These are phyloP conservation scores for Mycena maculata DNA, from an alignment of 768 basidiomycete genomes.

Conservation along the genomic window DNA sequence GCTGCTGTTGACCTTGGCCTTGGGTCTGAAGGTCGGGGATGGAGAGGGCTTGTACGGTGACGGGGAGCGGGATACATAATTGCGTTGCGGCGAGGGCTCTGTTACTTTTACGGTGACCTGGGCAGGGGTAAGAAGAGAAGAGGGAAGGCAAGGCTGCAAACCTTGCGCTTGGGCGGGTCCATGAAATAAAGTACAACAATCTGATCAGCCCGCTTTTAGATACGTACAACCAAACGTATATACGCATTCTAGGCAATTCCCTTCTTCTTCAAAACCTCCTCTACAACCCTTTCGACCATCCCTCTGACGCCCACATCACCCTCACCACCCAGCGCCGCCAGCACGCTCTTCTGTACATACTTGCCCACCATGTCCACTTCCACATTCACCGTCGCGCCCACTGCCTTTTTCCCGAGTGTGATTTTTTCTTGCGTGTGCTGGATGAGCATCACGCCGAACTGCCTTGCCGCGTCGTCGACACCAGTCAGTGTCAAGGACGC, in stretches of 20 bases:
- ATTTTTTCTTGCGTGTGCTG: constrained; percentile 93
- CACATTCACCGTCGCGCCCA: constrained; percentile 90
- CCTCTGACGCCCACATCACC: constrained; percentile 59
- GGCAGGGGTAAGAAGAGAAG: constrained; percentile 26
- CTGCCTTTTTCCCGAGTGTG: constrained; percentile 76
- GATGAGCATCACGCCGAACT: constrained; percentile 95
- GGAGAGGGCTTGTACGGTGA: constrained; percentile 53
- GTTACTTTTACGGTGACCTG: constrained; percentile 33
- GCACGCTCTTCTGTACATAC: constrained; percentile 87
- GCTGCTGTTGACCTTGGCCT: constrained; percentile 71
- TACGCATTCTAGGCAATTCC: constrained; percentile 36
- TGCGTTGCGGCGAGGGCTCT: constrained; percentile 21
- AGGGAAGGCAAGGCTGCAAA: background rate
- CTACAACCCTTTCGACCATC: constrained; percentile 69
- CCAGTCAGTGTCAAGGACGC: constrained; percentile 91
- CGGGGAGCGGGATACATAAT: constrained; percentile 39
- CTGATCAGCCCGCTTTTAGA: background rate
- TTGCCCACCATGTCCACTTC: constrained; percentile 97
- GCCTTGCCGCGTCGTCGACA: constrained; percentile 70
- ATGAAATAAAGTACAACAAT: constrained; percentile 2
- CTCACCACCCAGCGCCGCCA: constrained; percentile 69
- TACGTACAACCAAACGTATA: no score
- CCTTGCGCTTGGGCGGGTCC: constrained; percentile 21
- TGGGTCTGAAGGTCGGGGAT: constrained; percentile 53
- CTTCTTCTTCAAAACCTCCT: constrained; percentile 62